Conservation (phyloP, 2,329 filamentous ascomycete species). For the Phoma herbarum region DNA sequence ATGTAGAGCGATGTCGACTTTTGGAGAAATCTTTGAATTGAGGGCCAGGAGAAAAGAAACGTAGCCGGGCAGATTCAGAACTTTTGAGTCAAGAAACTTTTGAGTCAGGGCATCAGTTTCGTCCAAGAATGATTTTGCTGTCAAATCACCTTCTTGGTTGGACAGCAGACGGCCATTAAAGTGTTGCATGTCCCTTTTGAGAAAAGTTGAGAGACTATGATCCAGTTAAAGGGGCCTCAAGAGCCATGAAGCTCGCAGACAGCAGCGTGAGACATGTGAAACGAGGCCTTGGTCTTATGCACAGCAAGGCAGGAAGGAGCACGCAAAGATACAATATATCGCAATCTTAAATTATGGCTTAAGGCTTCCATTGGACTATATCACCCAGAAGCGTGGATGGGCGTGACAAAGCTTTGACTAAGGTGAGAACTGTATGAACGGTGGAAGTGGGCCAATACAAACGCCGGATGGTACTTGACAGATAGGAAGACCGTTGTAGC, state of each 20-base stretch:
- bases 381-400: not conserved
- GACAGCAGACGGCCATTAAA: too few relatives aligned
- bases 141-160: too few relatives aligned
- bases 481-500: not conserved
- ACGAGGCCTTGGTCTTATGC: not conserved
- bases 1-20: too few relatives aligned
- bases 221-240: not conserved
- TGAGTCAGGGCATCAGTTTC: too few relatives aligned
- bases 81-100: too few relatives aligned
- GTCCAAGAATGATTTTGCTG: too few relatives aligned
- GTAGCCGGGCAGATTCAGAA: too few relatives aligned
- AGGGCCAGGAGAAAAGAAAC: too few relatives aligned
- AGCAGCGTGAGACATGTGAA: not conserved
- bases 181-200: too few relatives aligned
- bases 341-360: not conserved
- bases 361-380: not conserved
- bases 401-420: not conserved
- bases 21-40: too few relatives aligned
- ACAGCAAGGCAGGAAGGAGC: not conserved
- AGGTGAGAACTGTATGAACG: not conserved
- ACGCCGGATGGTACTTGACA: not conserved
- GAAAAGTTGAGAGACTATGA: too few relatives aligned
- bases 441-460: not conserved
- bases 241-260: not conserved
- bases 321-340: not conserved